A percentile compares a stretch with the other conserved stretches of the same genome.
Evolutionary conservation across 306 rosid species (phyloP).

Genomic region (Rubus parviflorus): DNA sequence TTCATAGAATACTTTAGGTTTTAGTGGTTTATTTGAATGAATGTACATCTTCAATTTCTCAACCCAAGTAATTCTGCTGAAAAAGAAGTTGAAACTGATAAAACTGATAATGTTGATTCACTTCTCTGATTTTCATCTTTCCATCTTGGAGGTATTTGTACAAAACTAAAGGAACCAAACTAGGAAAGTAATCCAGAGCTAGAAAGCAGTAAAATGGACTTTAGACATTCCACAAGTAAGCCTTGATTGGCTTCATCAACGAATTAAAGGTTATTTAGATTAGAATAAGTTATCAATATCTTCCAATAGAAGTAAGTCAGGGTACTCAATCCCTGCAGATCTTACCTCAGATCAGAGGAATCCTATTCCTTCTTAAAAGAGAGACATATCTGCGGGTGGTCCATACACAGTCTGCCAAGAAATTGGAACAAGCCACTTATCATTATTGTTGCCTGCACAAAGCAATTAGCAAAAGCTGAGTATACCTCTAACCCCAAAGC

Average conservation of each 20-base stretch:
- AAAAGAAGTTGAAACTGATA: neutral
- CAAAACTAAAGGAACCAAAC: neutral
- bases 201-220: neutral
- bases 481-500: neutral
- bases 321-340: slow-evolving; percentile 1
- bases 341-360: slow-evolving; percentile 14
- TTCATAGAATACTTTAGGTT: neutral
- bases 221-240: neutral
- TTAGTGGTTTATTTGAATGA: neutral
- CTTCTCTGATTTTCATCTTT: neutral
- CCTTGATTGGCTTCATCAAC: neutral
- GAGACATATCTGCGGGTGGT: slow-evolving; percentile 76
- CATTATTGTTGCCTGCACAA: slow-evolving; percentile 48
- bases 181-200: neutral
- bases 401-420: slow-evolving; percentile 87
- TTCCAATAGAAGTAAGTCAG: neutral
- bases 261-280: neutral
- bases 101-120: neutral
- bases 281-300: neutral
- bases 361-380: slow-evolving; percentile 50
- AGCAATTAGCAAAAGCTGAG: slow-evolving; percentile 7
- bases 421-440: slow-evolving; percentile 65
- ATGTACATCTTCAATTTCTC: neutral
- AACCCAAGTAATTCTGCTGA: neutral
- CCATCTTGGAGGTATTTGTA: neutral